Evolutionary conservation across 2,329 filamentous ascomycete genomes (phyloP), one percentile per base, ranked within the genome.

Genomic region (Colletotrichum caudatum): DNA sequence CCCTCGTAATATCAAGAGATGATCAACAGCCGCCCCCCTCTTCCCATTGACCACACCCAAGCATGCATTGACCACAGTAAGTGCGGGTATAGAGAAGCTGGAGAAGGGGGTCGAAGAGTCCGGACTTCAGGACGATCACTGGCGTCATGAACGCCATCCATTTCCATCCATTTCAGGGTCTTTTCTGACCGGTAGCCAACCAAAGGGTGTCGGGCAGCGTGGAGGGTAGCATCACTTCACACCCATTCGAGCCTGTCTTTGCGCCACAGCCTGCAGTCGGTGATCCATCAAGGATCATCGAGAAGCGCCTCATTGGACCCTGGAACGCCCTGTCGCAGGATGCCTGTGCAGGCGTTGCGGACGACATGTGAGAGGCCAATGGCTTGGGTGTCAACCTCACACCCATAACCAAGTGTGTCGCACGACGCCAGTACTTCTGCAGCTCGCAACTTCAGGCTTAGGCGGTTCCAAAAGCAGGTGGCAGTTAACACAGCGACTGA

Each of bases 61-160:
- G 51, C 33, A 70, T 11, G 20, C 6, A 54, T 20, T 8, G 8
- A 62, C n/a, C 14, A 48, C 58, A 51, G 59, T 56, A 23, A 23
- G 18, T 26, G 14, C 23, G 29, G 16, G 29, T 35, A 9, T 29
- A 35, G 16, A n/a, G 33, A 23, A 26, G 11, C 26, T 41, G 33
- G 18, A 26, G 46, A 33, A 33, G 33, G 46, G 46, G 29, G 5
- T 20, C 11, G 46, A n/a, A 26, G 14, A 54, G 58, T 48, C 69
- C 51, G 69, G 65, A 51, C 65, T 64, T 41, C 65, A 39, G 59
- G 69, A 54, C 48, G 65, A 71, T 69, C 65, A 5, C 69, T 71
- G 65, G 65, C 65, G 65, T 71, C 69, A 71, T 64, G 18, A 33
- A 56, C 29, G 18, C 37, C 51, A 48, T 50, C 16, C 37, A 60